These are phyloP conservation scores for Magnaporthales sp. DNA, from an alignment of 2,329 filamentous ascomycete species.

Conservation along the genomic window DNA sequence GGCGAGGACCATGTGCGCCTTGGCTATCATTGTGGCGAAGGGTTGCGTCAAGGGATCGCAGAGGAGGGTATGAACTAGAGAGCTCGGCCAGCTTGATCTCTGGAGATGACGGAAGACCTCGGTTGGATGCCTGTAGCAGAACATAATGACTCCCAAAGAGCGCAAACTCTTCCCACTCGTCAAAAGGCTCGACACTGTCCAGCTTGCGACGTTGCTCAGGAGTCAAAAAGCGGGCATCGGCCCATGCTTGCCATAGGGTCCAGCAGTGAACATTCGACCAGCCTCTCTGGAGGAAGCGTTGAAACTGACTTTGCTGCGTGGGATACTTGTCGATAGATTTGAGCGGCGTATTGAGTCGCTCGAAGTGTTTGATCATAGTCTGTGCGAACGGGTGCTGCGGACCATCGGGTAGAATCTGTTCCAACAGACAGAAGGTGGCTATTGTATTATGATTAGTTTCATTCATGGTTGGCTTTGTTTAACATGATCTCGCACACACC, in stretches of 20 bases:
- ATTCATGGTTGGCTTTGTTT: slow-evolving; percentile 11
- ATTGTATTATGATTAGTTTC: slow-evolving; percentile 10
- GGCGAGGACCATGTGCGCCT: slow-evolving; percentile 36
- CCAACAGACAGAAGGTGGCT: slow-evolving; percentile 78
- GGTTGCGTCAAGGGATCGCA: slow-evolving; percentile 3
- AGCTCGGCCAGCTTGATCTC: neutral
- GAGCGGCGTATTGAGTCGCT: slow-evolving; percentile 72
- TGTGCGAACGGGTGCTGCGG: slow-evolving; percentile 71
- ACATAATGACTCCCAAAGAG: slow-evolving; percentile 82
- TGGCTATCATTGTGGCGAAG: slow-evolving; percentile 26
- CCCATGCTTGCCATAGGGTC: slow-evolving; percentile 80
- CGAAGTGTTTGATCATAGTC: slow-evolving; percentile 79
- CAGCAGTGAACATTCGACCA: slow-evolving; percentile 56
- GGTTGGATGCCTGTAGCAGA: slow-evolving; percentile 56
- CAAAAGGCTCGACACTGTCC: slow-evolving; percentile 72
- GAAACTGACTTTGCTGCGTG: slow-evolving; percentile 52
- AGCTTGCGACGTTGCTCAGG: slow-evolving; percentile 50
- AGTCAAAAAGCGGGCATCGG: slow-evolving; percentile 55
- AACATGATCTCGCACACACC: neutral
- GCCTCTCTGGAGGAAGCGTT: slow-evolving; percentile 59
- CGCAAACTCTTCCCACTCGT: slow-evolving; percentile 93
- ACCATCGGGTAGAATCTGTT: slow-evolving; percentile 77
- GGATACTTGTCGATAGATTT: slow-evolving; percentile 66
- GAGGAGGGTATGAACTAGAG: neutral
- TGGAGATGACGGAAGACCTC: neutral